A percentile compares a stretch with the other conserved stretches of the same genome.
These are phyloP conservation scores for Saccharum hybrid DNA, from an alignment of 202 grass and related monocot species.

Conservation along the genomic window DNA sequence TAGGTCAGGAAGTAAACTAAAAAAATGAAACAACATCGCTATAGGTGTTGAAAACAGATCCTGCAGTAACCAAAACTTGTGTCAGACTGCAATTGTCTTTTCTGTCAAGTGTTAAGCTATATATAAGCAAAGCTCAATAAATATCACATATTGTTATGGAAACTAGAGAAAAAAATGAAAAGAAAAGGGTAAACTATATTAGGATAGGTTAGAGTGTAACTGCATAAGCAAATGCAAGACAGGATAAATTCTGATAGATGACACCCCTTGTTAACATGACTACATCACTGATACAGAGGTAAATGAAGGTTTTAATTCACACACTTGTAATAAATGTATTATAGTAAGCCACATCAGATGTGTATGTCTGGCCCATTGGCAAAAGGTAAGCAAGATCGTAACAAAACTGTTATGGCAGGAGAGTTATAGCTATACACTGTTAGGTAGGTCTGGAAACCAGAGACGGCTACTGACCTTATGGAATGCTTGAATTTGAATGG, in stretches of 20 bases:
- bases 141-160: conserved; percentile 6
- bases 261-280: background rate
- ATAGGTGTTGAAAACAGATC: conserved; percentile 14
- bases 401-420: conserved; percentile 17
- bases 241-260: conserved; percentile 10
- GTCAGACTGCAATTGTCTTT: conserved; percentile 11
- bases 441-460: background rate
- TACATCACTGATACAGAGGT: conserved; percentile 12
- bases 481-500: conserved; percentile 98
- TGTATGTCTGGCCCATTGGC: conserved; percentile 15
- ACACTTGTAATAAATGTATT: background rate
- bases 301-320: conserved; percentile 16
- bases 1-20: background rate
- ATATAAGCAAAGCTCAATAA: background rate
- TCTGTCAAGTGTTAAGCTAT: background rate
- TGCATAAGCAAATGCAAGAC: background rate
- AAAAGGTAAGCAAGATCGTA: background rate
- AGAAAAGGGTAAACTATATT: background rate
- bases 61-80: conserved; percentile 1
- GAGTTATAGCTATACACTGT: background rate
- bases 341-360: conserved; percentile 14
- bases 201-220: conserved; percentile 8
- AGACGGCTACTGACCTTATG: conserved; percentile 59
- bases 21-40: background rate
- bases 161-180: background rate